A percentile compares a stretch with the other conserved stretches of the same genome.
Evolutionary conservation across 164 flowering plant species (phyloP).

Genomic region (Dillenia turbinata): DNA sequence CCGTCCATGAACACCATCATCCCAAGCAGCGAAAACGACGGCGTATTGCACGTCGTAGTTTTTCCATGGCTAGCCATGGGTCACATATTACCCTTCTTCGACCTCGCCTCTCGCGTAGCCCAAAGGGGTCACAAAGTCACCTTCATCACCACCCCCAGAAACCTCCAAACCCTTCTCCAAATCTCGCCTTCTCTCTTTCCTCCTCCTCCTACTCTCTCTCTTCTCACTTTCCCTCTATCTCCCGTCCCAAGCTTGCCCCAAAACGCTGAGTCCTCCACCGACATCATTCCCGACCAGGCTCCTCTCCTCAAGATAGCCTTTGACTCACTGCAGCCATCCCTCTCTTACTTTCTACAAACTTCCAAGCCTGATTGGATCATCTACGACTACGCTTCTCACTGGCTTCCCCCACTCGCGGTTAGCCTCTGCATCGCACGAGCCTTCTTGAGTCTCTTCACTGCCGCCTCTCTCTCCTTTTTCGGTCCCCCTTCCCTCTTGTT

Average conservation of each 20-base stretch:
- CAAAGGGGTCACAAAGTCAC: conserved; percentile 37
- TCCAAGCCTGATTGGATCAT: conserved; percentile 45
- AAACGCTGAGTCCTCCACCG: conserved; percentile 39
- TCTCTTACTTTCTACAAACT: conserved; percentile 25
- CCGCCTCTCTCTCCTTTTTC: conserved; percentile 22
- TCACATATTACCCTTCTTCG: conserved; percentile 45
- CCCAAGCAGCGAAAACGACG: background rate
- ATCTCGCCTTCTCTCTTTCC: conserved; percentile 19
- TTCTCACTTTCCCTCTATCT: conserved; percentile 34
- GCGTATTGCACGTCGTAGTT: conserved; percentile 33
- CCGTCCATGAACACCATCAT: too few species aligned
- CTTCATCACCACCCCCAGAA: conserved; percentile 53
- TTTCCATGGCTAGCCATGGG: conserved; percentile 72
- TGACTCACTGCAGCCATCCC: conserved; percentile 25
- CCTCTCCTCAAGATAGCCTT: conserved; percentile 36
- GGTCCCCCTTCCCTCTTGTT: conserved; percentile 35
- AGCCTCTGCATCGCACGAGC: conserved; percentile 23
- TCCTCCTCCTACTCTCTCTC: conserved; percentile 6
- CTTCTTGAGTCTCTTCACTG: conserved; percentile 38
- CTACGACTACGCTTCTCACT: conserved; percentile 50
- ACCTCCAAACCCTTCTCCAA: conserved; percentile 35
- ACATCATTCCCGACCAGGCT: conserved; percentile 25
- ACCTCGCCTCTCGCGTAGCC: conserved; percentile 39
- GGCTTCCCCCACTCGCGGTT: conserved; percentile 45
- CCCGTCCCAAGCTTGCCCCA: conserved; percentile 18